Evolutionary conservation across 257 asterid species (phyloP), one percentile per base, ranked within the genome.

Genomic region (Misopates orontium): DNA sequence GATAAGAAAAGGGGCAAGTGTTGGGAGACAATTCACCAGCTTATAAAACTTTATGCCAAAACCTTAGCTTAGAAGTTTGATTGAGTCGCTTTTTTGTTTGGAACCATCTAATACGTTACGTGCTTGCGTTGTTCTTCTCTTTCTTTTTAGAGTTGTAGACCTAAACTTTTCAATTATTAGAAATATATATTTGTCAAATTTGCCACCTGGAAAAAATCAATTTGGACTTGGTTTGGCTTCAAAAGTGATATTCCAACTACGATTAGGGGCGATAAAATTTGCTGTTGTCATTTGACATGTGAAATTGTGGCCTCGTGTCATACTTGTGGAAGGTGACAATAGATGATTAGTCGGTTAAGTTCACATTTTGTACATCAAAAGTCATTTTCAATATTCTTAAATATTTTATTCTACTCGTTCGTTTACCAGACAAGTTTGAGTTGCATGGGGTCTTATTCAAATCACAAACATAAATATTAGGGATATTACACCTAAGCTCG

Each of bases 51-150:
- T 67, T 69, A 41, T 36, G 31, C 49, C 42, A 60, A 51, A 71
- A 64, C 55, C 84, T 79, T 80, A 39, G 39, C 77, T 73, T 69
- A 56, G n/a, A 80, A 74, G 83, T 74, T 53, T 68, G 67, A 42
- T 66, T 69, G 57, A 64, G 73, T 71, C 73, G 56, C 69, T 71
- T 74, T 36, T 36, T 36, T 28, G 36, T 36, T 57, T 40, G 60
- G 83, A 69, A 20, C 56, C 48, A 19, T 51, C 59, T 63, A 20
- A 16, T 19, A 45, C 57, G 48, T 44, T 62, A 21, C 62, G 64
- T 73, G 74, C 56, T 71, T 71, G 62, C 77, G 71, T 71, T 71
- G 61, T 60, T 25, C 72, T 48, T 39, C 44, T 62, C 9, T 49
- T 52, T 36, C 42, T 9, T 36, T 36, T 28, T 13, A 39, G 10